Conservation (phyloP, 2,329 filamentous ascomycete species). For the Ambrosiella beaveri region DNA sequence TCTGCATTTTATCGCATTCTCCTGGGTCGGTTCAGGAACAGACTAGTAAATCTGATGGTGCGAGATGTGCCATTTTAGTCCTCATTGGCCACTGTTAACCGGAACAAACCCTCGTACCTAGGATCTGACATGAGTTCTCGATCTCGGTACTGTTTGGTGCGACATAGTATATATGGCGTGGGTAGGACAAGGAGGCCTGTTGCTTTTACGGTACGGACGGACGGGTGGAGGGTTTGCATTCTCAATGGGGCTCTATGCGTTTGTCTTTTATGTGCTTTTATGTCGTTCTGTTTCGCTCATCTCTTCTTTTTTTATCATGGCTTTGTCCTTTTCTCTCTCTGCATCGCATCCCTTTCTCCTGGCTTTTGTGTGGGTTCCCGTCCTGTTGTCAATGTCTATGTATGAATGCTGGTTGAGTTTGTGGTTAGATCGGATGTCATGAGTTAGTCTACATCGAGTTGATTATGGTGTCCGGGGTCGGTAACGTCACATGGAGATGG, state of each 20-base stretch:
- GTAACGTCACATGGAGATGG: too few relatives aligned
- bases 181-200: not conserved
- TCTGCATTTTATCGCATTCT: not conserved
- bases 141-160: not conserved
- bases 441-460: not conserved
- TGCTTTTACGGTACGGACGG: not conserved
- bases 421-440: not conserved
- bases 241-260: not conserved
- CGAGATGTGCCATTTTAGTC: not conserved
- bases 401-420: not conserved
- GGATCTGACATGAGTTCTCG: too few relatives aligned
- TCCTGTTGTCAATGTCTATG: not conserved
- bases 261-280: not conserved
- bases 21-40: not conserved
- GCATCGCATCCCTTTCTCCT: not conserved
- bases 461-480: too few relatives aligned
- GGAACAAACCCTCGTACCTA: too few relatives aligned
- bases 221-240: not conserved
- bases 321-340: not conserved
- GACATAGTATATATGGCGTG: not conserved
- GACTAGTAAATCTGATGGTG: not conserved
- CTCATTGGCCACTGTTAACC: too few relatives aligned
- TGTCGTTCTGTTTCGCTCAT: not conserved
- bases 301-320: not conserved
- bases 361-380: not conserved